Base-by-base conservation (phyloP, 345 rosid species). In the Excoecaria cochinchinensis region DNA sequence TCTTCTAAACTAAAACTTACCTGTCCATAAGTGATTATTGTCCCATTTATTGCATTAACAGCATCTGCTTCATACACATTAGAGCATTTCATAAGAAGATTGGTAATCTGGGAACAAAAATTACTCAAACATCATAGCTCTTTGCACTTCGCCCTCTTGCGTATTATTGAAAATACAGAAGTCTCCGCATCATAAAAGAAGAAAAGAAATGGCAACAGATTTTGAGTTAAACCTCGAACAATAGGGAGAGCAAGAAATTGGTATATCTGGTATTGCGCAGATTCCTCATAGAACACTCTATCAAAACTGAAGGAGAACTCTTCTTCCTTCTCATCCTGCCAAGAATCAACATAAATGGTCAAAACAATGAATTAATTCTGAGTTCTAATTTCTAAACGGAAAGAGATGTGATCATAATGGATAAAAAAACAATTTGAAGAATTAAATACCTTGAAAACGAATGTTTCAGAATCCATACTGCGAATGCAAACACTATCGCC, bases 21-120 rank as follows among this genome's bases (percentile, higher is more conserved):
- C 97, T 94, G 98, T 72, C 98, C 97, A 25, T 90, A 89, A 42
- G 93, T 88, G 74, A 94, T 94, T 80, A 94, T 86, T 8, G 94
- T 88, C 47, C 98, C 98, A 74, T 92, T 94, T 21, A 83, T 82
- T 48, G 78, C 96, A 67, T 85, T 89, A 22, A 90, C 68, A 62
- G 89, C 92, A 84, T 89, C 93, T 92, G 89, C 72, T 78, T 77
- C 60, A 64, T 50, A 48, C 31, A 69, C 50, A 66, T 74, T 56
- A 77, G 24, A 64, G 6, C 58, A 69, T 5, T 22, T 59, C 48
- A 62, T 31, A 57, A 15, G 16, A 52, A 46, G 15, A 13, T 1
- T 21, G n/a, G 5, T 36, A 25, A 61, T 48, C 46, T n/a, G 22
- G 47, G 21, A 65, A 70, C 72, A 38, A 25, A 69, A 47, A 55